Evolutionary conservation across 192 early-diverging fungal genomes (phyloP), one percentile per base, ranked within the genome.

Genomic region (Chytriomyces confervae): DNA sequence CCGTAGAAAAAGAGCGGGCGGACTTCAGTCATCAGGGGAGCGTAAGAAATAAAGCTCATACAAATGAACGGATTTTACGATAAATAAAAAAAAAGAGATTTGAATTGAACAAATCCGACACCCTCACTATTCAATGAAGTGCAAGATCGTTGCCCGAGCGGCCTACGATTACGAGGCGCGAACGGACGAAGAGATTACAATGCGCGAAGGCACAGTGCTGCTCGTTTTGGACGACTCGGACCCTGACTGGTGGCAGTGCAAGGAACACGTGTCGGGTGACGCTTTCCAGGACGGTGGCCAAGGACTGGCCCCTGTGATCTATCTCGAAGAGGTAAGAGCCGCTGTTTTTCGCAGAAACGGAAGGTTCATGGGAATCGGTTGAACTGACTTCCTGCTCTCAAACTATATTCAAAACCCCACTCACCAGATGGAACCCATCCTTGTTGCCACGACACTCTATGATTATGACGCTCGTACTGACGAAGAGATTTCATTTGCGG

Each of bases 141-240:
- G 85, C 79, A 80, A 81, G 50, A 72, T 82, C 16, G 77, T 86
- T 20, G 83, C 81, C 48, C 62, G 66, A n/a, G 97, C 91, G 47
- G 80, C 93, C 63, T 98, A 92, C 77, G 93, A 93, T 74, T 98
- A 96, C 76, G 90, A 89, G 49, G 92, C 97, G 24, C 85, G 88
- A 57, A 89, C 88, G 71, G 92, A 91, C 45, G 96, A 97, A 75
- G 96, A 98, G 81, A 88, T 97, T 45, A 84, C 90, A 2, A 86
- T 99, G 60, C 80, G 77, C 47, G 95, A 94, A 78, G 93, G 89
- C 50, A 91, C 91, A 66, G 77, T 83, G 6, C 80, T 99, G 20
- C 73, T 86, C n/a, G 78, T 89, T 27, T 67, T 76, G n/a, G 86
- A 86, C 46, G 83, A 88, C 75, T 69, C 62, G 27, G 86, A 89